Conservation (phyloP, 2,329 filamentous ascomycete species). For the Fusarium brevicatenulatum region DNA sequence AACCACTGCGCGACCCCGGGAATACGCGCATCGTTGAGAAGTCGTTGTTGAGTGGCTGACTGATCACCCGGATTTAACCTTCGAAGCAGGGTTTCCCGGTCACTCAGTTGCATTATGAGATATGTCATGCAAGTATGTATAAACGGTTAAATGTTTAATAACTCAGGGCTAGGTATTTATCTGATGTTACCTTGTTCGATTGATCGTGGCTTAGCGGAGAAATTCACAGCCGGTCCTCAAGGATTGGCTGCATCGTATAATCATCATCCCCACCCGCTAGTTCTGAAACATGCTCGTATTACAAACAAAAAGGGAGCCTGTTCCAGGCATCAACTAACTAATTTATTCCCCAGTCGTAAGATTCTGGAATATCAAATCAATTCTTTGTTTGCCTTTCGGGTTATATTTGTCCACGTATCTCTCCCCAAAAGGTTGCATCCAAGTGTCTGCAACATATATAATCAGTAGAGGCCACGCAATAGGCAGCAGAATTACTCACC, state of each 20-base stretch:
- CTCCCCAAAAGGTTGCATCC: slow-evolving; percentile 26
- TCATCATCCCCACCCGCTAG: background rate
- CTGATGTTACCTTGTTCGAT: background rate
- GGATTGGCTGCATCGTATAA: background rate
- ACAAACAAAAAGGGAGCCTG: background rate
- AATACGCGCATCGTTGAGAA: background rate
- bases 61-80: slow-evolving; percentile 4
- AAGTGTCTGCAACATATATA: background rate
- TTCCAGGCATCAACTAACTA: background rate
- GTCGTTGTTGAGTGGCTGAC: background rate
- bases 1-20: background rate
- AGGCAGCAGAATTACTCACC: background rate
- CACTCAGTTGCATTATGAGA: background rate
- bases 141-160: background rate
- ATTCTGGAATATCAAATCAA: slow-evolving; percentile 1
- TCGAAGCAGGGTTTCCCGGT: background rate
- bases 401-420: slow-evolving; percentile 3
- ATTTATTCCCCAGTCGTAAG: background rate
- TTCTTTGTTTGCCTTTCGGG: background rate
- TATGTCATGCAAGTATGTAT: background rate
- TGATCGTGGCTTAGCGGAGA: background rate
- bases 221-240: background rate
- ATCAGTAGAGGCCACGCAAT: background rate
- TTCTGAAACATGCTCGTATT: background rate
- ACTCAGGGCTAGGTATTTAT: background rate